Evolutionary conservation across 768 basidiomycete genomes (phyloP), one percentile per base, ranked within the genome.

Genomic region (Lanmaoa pseudosensibilis): DNA sequence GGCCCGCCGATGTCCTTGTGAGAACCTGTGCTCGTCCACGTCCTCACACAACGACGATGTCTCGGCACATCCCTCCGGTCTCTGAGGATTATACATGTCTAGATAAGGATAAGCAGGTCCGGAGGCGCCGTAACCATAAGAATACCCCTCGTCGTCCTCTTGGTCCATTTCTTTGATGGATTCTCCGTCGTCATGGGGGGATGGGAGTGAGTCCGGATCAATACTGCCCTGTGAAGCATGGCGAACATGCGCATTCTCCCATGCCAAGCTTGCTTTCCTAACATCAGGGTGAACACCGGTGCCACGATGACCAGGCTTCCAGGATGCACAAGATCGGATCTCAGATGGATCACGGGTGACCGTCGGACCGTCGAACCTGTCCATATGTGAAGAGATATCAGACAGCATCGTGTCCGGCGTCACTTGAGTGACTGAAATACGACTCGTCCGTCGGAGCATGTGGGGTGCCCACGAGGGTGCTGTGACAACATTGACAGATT

Each of bases 91-190:
- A 50, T 73, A 71, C 56, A 61, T 51, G 48, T 73, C 71, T 46
- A 71, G 61, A 64, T 71, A 71, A 48, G 70, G 70, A 58, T 71
- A 71, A 5, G 64, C 55, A 21, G 62, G 56, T 27, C 58, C 62
- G 3, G 63, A 51, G 25, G 59, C 67, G 2, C 70, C 70, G 30
- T 71, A 71, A 10, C 70, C 71, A 36, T 71, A 71, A 11, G 65
- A 55, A 46, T 63, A 67, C 55, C 52, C 53, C 34, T 15, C 47
- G 5, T 59, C 52, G 18, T 46, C 47, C 11, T 40, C 39, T 40
- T 27, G 50, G 34, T 25, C 55, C 11, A 32, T 58, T 52, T 57
- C 57, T 19, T 40, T 32, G 47, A 40, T 40, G 25, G 62, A 64
- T 58, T 63, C 66, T 30, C 61, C 52, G 12, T 56, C 57, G 5